Percentiles rank a stretch among this genome's conserved stretches.
Conservation (phyloP, 257 asterid genomes). For the Solanum sejunctum region DNA sequence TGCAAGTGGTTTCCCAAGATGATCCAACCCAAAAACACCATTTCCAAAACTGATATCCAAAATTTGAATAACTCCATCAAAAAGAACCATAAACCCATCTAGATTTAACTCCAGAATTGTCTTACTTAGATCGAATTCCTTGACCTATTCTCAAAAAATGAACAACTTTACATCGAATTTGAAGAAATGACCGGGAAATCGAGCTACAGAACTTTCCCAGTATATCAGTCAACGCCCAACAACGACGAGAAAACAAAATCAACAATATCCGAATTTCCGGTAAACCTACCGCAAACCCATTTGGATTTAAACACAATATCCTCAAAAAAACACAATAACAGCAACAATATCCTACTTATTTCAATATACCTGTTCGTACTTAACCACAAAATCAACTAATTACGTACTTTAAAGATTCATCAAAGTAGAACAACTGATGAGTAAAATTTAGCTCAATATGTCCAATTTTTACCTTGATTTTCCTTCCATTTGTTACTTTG, state of each 20-base stretch:
- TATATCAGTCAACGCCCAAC: not conserved
- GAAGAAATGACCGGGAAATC: not conserved
- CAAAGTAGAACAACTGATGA: not conserved
- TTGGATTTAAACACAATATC: not conserved
- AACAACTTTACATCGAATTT: not conserved
- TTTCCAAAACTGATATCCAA: not conserved
- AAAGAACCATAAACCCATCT: not conserved
- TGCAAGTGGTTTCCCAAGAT: not conserved
- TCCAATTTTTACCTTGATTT: slow-evolving; percentile 28
- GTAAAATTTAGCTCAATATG: not conserved
- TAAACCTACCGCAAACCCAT: not conserved
- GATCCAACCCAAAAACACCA: not conserved
- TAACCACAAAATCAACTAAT: not conserved
- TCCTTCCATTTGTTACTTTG: slow-evolving; percentile 35
- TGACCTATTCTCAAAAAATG: not conserved
- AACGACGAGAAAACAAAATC: not conserved
- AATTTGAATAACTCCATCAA: not conserved
- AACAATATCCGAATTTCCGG: not conserved
- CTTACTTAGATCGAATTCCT: not conserved
- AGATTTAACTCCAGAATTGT: not conserved
- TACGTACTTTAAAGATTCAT: not conserved
- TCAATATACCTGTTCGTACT: not conserved
- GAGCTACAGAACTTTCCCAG: not conserved
- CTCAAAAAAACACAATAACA: not conserved
- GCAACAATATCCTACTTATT: not conserved